Evolutionary conservation across 495 filamentous ascomycete genomes (phyloP), one percentile per base, ranked within the genome.

Genomic region (Daldinia childiae): DNA sequence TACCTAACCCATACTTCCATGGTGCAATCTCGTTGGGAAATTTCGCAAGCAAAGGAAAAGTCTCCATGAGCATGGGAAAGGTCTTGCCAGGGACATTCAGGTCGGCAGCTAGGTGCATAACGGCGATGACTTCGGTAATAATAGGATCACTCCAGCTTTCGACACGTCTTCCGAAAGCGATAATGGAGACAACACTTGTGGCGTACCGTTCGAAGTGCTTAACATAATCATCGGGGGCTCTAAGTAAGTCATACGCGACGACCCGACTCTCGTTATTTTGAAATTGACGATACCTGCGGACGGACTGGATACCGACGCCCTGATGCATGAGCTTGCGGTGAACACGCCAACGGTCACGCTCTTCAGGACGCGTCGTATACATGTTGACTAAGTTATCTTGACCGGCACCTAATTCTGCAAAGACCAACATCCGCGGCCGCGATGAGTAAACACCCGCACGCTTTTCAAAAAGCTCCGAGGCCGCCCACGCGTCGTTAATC

Each of bases 201-300:
- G 89, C 88, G 66, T 89, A 91, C 36, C 89, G 80, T 74, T 91
- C 88, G 7, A 91, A 79, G 51, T 89, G 87, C 77, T 87, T 88
- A 51, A 87, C 87, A 77, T 88, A 91, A 34, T 83, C 77, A 24
- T 73, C 74, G 0, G 85, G 83, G 14, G 76, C 82, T 9, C 74
- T 80, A 4, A 85, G 73, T 3, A 89, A 75, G 64, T 89, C 86
- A 26, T 82, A 81, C 1, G 85, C 82, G 6, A 90, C 78, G 4
- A 85, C 69, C 17, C 82, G 83, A 54, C 82, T 84, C 73, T 87
- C 86, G 64, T 89, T 86, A 73, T 90, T 88, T 61, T 90, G 88
- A 58, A 89, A 87, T 5, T 78, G 75, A 0, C 87, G 84, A 65
- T 89, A 90, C 24, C 82, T 84, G 9, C 86, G 82, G 12, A 90